Conservation (phyloP, 2,329 filamentous ascomycete species). For the Cercospora brassicicola region DNA sequence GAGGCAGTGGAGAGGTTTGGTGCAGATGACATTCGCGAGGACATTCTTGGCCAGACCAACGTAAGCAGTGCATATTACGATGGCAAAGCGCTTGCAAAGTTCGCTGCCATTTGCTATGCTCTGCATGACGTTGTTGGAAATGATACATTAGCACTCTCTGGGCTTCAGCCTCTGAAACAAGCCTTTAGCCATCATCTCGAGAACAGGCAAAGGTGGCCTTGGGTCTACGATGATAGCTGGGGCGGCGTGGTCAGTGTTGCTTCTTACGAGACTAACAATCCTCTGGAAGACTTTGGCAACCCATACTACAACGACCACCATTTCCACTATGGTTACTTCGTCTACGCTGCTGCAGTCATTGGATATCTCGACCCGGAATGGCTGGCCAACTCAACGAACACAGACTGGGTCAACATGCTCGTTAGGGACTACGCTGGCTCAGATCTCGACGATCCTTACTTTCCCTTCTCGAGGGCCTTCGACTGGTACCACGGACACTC, state of each 20-base stretch:
- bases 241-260: slow-evolving; percentile 77
- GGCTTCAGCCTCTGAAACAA: slow-evolving; percentile 52
- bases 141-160: slow-evolving; percentile 48
- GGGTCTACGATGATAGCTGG: slow-evolving; percentile 64
- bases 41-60: slow-evolving; percentile 71
- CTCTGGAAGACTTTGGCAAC: slow-evolving; percentile 83
- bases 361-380: slow-evolving; percentile 74
- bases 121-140: slow-evolving; percentile 55
- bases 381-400: slow-evolving; percentile 63
- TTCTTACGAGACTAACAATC: slow-evolving; percentile 72
- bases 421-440: slow-evolving; percentile 84
- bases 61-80: slow-evolving; percentile 89
- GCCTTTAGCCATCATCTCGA: slow-evolving; percentile 51
- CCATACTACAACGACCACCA: slow-evolving; percentile 73
- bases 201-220: slow-evolving; percentile 47
- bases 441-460: slow-evolving; percentile 66
- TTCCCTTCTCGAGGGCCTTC: slow-evolving; percentile 79
- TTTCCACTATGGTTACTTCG: slow-evolving; percentile 77
- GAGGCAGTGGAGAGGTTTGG: slow-evolving; percentile 58
- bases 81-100: slow-evolving; percentile 59
- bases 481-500: slow-evolving; percentile 96
- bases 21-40: slow-evolving; percentile 69
- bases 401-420: slow-evolving; percentile 77
- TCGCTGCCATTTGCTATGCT: slow-evolving; percentile 48
- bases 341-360: slow-evolving; percentile 81